Conservation (phyloP, 441 rosid species). For the Euphorbia schlechtendalii region DNA sequence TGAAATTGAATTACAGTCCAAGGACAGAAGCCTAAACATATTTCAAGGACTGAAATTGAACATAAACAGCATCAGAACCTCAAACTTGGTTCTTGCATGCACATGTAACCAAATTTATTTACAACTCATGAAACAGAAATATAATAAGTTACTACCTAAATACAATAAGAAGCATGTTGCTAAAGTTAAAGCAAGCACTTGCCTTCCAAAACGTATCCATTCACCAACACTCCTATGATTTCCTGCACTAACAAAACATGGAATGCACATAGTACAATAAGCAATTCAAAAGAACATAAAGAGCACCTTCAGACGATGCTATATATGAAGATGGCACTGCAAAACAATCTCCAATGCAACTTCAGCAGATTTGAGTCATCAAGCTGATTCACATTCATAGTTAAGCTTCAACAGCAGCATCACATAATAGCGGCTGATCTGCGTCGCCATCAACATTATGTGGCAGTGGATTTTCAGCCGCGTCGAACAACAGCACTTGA, state of each 20-base stretch:
- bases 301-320: conserved; percentile 3
- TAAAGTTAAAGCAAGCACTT: background rate
- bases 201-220: background rate
- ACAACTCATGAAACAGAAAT: background rate
- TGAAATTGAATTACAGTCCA: too few species aligned
- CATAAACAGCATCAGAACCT: background rate
- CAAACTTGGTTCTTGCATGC: background rate
- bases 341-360: conserved; percentile 12
- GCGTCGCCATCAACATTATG: conserved; percentile 4
- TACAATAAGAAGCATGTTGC: background rate
- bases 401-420: conserved; percentile 8
- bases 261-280: background rate
- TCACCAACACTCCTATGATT: background rate
- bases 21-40: background rate
- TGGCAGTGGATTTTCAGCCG: conserved; percentile 10
- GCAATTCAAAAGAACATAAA: background rate
- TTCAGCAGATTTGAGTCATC: conserved; percentile 16
- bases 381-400: conserved; percentile 6
- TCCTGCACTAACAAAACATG: background rate
- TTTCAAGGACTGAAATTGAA: background rate
- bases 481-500: conserved; percentile 13
- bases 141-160: background rate
- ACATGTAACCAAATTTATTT: background rate
- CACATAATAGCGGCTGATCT: background rate
- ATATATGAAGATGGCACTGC: background rate